Base-by-base conservation (phyloP, 2,329 filamentous ascomycete genomes). In the Nigrospora sphaerica region DNA sequence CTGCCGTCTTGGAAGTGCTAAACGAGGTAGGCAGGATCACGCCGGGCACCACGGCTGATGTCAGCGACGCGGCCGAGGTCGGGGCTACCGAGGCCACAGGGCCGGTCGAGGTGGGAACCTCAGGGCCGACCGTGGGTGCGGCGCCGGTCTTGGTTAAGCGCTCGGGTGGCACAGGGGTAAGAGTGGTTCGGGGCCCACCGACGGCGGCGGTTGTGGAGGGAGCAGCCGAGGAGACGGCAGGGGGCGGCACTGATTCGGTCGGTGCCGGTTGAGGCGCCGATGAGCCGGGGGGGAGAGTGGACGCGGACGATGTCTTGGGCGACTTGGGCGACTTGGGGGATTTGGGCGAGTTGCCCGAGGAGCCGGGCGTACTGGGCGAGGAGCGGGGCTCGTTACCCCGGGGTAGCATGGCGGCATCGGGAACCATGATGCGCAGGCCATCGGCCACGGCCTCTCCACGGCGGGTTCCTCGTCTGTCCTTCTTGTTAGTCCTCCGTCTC, bases 361-460 rank as follows among this genome's bases (percentile, higher is more conserved):
- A 42, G 43, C 37, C 41, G 12, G 45, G 45, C 11, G 42, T 35
- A 12, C 23, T 19, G 13, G 42, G 42, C 14, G 41, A 36, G 14
- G 38, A 38, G 6, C 34, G 46, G 18, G 41, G 35, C 1, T 18
- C 34, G 41, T 34, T 17, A 13, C 36, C 42, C 23, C 23, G 23
- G 19, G 23, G 32, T 33, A 16, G 17, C 10, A 31, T 19, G 12
- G 35, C 42, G 10, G 28, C 32, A 16, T 46, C 44, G 31, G 44
- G 47, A 16, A 49, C 28, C 18, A 18, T 18, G 41, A 49, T 44
- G 34, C 44, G 40, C 31, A 49, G 40, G 28, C 6, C 23, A 37
- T 49, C 47, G 17, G 44, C 43, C 13, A 46, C 43, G 10, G 19
- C 32, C 44, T 46, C 44, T 19, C 47, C 47, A 28, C 44, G 47